Base-by-base conservation (phyloP, 1,284 basidiomycete genomes). In the Irpex sp. region DNA sequence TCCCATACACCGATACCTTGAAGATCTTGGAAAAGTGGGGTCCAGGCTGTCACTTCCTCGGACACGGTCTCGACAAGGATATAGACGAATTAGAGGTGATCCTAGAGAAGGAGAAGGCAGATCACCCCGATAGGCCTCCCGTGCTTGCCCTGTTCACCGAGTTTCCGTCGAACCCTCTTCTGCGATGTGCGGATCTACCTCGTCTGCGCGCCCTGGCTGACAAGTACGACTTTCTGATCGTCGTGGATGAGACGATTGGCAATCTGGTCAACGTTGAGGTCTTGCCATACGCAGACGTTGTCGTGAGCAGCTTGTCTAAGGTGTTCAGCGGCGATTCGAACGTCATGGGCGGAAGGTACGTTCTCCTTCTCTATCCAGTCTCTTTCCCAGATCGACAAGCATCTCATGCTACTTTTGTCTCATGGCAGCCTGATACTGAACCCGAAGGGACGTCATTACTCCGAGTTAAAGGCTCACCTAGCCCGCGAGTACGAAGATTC, bases 1-100 rank as follows among this genome's bases (percentile, higher is more conserved):
- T 99, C 76, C 93, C 96, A 0, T 99, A 98, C 75, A 94, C 90
- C 7, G 97, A 99, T 75, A 98, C 97, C n/a, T 84, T 98, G 65
- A 99, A 99, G 77, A 87, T 97, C 51, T 81, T 99, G 3, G 82
- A 97, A 68, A 98, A 99, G 76, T 99, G 96, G 94, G 97, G 97
- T 0, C 93, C 93, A 0, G 97, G 97, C 0, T 95, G 91, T 68
- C 83, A 94, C 74, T 97, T 98, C 79, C 85, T 93, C 63, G 97
- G 96, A 2, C 81, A 87, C 65, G 97, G 97, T 0, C 77, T 89
- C 4, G 87, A 92, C 63, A 74, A 80, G 3, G 94, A 97, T 64
- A 83, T 98, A 15, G 87, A 90, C 66, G 79, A 83, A 49, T 81
- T 98, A 0, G 90, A 94, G 67, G 71, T 69, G 7, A 75, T 93